Evolutionary conservation across 495 filamentous ascomycete species (phyloP), one percentile per base, ranked within the genome.

Genomic region (Tetracladium setigerum): DNA sequence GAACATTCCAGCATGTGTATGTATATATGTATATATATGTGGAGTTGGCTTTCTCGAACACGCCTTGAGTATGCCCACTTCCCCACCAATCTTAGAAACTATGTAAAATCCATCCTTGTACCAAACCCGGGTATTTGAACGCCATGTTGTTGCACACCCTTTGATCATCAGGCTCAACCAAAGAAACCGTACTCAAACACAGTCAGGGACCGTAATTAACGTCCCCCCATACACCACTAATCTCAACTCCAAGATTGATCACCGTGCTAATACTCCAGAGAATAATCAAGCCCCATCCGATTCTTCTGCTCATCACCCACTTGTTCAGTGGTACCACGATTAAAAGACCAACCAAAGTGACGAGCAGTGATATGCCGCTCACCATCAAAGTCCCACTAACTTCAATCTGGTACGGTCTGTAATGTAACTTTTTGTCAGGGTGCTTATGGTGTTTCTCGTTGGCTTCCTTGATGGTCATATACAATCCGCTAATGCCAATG

Each of bases 201-300:
- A 5, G 34, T 14, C 34, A 14, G 15, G 55, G 54, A 37, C 67
- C 60, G 15, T 77, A 69, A 13, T 56, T 58, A 7, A 27, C 22
- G 22, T 27, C 22, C 22, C 22, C 22, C 55, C 67, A 74, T 30
- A 59, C 56, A 5, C 81, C 81, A n/a, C 67, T 71, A 32, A 89
- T 47, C 68, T 99, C 92, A n/a, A 90, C 76, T 39, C 79, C 72
- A 2, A 99, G 66, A 67, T 96, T 99, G 5, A 81, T 69, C 22
- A 86, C 50, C 2, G 92, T 97, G 62, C 87, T 88, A n/a, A 87
- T 64, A 14, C 65, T 68, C 92, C 92, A 99, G 10, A 99, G 66
- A n/a, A 61, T 74, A 57, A 97, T 81, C 50, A 96, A 62, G 2
- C 77, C 79, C 77, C 77, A 90, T 12, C 92, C 92, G 52, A 97